phyloP scores from a whole-genome alignment of 805 yeast species.

The Zygoascus bituminiphila region DNA sequence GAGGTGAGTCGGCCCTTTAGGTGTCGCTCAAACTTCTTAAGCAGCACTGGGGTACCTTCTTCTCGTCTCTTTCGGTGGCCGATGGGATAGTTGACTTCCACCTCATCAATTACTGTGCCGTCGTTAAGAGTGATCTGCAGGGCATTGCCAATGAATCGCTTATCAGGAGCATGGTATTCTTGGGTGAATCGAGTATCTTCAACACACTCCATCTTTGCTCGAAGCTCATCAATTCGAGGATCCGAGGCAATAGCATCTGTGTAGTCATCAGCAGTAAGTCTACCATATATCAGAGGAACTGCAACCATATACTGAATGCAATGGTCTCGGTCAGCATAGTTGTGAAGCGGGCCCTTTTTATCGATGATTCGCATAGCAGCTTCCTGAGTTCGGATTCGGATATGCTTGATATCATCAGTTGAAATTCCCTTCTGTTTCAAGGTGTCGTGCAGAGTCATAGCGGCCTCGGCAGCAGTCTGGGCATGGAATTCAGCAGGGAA shows the following conservation, averaged over 20 bases:
- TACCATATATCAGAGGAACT: conserved; percentile 46
- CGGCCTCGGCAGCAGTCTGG: conserved; percentile 56
- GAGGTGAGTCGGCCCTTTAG: conserved; percentile 38
- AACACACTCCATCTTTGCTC: conserved; percentile 47
- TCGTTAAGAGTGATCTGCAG: conserved; percentile 43
- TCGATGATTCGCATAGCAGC: conserved; percentile 55
- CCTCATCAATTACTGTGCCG: conserved; percentile 46
- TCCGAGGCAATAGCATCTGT: conserved; percentile 43
- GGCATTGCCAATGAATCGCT: conserved; percentile 52
- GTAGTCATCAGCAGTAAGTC: conserved; percentile 51
- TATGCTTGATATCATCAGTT: conserved; percentile 40
- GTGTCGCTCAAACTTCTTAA: conserved; percentile 45
- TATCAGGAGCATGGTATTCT: conserved; percentile 49
- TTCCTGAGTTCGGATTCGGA: conserved; percentile 49
- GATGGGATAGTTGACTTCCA: conserved; percentile 47
- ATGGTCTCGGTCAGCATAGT: conserved; percentile 59
- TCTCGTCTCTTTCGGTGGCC: conserved; percentile 53
- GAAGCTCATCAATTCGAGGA: conserved; percentile 44
- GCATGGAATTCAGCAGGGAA: conserved; percentile 63
- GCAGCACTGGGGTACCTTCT: conserved; percentile 49
- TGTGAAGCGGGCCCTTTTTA: conserved; percentile 50
- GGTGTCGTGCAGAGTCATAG: conserved; percentile 36
- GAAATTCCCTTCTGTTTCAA: conserved; percentile 36
- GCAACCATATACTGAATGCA: conserved; percentile 61
- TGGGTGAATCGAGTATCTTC: conserved; percentile 41